A percentile compares a stretch with the other conserved stretches of the same genome.
Conservation (phyloP, 345 rosid species). For the Punica granatum region DNA sequence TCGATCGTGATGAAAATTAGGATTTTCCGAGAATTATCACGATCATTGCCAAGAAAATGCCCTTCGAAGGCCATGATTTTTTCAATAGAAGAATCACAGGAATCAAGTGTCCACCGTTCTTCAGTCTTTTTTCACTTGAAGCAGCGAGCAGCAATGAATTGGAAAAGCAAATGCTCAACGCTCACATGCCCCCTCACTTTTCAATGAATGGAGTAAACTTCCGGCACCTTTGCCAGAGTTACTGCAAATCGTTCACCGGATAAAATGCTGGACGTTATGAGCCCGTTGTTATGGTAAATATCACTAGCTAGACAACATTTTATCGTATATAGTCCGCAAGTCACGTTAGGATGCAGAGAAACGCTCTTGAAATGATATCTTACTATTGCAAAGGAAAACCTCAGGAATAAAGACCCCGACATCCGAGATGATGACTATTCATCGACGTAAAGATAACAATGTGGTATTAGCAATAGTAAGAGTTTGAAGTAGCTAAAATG, state of each 20-base stretch:
- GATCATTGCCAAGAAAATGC: too few relatives aligned
- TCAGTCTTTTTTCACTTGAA: too few relatives aligned
- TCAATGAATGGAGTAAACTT: not conserved
- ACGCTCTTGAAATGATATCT: not conserved
- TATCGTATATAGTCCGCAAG: too few relatives aligned
- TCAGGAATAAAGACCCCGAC: not conserved
- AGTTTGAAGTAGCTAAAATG: not conserved
- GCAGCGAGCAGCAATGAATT: not conserved
- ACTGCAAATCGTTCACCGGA: not conserved
- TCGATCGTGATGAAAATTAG: too few relatives aligned
- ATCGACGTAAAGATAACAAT: not conserved
- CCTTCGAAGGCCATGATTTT: too few relatives aligned
- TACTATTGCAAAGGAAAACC: not conserved
- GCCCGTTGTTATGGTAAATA: not conserved
- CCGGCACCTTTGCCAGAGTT: not conserved
- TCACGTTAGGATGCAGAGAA: too few relatives aligned
- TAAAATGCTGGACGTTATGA: not conserved
- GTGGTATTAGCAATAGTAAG: not conserved
- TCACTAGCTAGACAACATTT: too few relatives aligned
- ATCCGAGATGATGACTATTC: not conserved
- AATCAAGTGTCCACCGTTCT: not conserved
- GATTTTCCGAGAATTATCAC: too few relatives aligned
- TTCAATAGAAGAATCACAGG: slow-evolving; percentile 1
- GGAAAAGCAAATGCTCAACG: not conserved
- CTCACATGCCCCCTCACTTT: not conserved